Percentiles rank a stretch among this genome's conserved stretches.
phyloP scores from a whole-genome alignment of 306 rosid genomes.

The Albizia julibrissin region DNA sequence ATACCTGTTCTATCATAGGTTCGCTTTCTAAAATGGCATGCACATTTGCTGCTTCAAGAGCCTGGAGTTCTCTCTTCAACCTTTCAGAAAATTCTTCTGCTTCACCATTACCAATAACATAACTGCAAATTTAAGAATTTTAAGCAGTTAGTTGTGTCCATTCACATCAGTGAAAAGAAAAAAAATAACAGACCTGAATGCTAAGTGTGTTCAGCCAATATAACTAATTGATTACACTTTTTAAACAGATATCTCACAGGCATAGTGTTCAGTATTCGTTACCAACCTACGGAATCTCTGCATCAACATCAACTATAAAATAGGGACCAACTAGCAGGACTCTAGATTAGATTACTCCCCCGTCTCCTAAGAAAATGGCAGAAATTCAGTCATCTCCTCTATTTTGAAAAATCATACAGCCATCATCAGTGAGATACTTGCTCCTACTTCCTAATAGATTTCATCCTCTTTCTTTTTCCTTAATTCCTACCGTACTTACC shows the following conservation, averaged over 20 bases:
- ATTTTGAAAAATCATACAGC: neutral
- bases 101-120: constrained; percentile 95
- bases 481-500: neutral
- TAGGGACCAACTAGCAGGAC: neutral
- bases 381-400: neutral
- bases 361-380: neutral
- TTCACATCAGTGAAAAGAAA: constrained; percentile 29
- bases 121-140: constrained; percentile 54
- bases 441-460: neutral
- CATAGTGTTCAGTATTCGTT: constrained; percentile 2
- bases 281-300: constrained; percentile 20
- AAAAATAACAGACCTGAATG: constrained; percentile 6
- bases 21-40: constrained; percentile 95
- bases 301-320: constrained; percentile 14
- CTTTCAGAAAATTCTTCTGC: constrained; percentile 98
- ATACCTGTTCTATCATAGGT: constrained; percentile 87
- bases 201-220: constrained; percentile 5
- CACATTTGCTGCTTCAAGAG: constrained; percentile 98
- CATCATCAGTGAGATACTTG: neutral
- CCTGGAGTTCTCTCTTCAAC: constrained; percentile 92
- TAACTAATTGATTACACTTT: constrained; percentile 2
- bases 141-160: constrained; percentile 17
- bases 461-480: neutral
- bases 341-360: neutral
- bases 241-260: constrained; percentile 14